A percentile compares a stretch with the other conserved stretches of the same genome.
These are phyloP conservation scores for Zygoascus hellenicus DNA, from an alignment of 1,139 yeast genomes.

Conservation along the genomic window DNA sequence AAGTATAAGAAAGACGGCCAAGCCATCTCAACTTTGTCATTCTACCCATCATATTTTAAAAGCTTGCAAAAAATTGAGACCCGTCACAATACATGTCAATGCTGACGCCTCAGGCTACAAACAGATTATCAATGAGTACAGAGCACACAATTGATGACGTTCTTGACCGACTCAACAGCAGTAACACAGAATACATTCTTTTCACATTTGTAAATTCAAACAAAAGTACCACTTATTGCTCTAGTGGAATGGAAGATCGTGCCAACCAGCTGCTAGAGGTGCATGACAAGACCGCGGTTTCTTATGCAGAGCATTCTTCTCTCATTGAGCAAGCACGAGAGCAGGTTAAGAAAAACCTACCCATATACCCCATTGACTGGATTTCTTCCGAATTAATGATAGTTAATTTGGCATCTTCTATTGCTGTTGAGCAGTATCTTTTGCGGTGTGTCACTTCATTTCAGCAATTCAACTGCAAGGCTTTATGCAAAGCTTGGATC, in stretches of 20 bases:
- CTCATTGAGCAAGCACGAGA: not conserved
- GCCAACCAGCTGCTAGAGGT: not conserved
- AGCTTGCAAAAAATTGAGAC: too few relatives aligned
- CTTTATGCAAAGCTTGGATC: slow-evolving; percentile 64
- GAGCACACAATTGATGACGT: too few relatives aligned
- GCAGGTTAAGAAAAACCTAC: not conserved
- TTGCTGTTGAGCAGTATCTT: not conserved
- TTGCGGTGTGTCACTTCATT: slow-evolving; percentile 24
- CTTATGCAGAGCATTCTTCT: not conserved
- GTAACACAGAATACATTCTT: not conserved
- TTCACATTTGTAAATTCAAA: not conserved
- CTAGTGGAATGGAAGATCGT: slow-evolving; percentile 1
- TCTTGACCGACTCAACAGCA: too few relatives aligned
- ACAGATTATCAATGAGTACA: too few relatives aligned
- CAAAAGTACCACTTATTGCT: not conserved
- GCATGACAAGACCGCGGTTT: not conserved
- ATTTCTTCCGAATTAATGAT: not conserved
- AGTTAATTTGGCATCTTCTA: not conserved
- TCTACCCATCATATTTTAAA: too few relatives aligned
- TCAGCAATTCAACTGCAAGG: slow-evolving; percentile 55
- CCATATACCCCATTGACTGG: not conserved
- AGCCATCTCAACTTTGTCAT: too few relatives aligned
- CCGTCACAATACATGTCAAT: too few relatives aligned
- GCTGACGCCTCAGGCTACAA: too few relatives aligned
- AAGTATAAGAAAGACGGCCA: too few relatives aligned